Evolutionary conservation across 257 asterid species (phyloP), one percentile per base, ranked within the genome.

Genomic region (Ilex aquifolium): DNA sequence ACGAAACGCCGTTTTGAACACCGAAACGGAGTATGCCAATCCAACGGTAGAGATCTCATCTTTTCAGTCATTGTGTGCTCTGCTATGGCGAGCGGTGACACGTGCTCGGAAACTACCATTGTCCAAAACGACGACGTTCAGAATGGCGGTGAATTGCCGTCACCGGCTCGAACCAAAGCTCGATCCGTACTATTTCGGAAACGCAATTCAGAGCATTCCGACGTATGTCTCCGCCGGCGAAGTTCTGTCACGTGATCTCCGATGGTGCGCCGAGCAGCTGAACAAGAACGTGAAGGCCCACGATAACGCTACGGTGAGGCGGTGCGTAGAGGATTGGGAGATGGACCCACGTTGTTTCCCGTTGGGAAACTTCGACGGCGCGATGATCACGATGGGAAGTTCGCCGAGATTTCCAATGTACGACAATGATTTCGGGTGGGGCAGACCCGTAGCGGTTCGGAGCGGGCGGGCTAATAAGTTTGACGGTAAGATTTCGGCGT

Each of bases 381-480:
- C 80, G 6, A 70, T 74, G 83, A 55, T 78, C 17, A 67, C 83
- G 0, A 70, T 78, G 77, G 77, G 83, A 0, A 74, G 83, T 60
- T 78, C 80, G 3, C 80, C 83, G 2, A 74, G 80, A 29, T 78
- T 78, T 59, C 80, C 77, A 0, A 78, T 78, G 80, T 78, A 51
- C 48, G 80, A 78, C 6, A 78, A 78, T 49, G 80, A 78, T 71
- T 78, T 78, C 59, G 80, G 83, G 46, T 78, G 80, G 83, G 83
- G 83, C 46, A 57, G 77, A 16, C 83, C 83, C 36, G 36, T 78
- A 21, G 72, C 80, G 0, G 77, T 78, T 12, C 64, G 80, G 42
- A 74, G 75, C 61, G 80, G 80, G 2, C 30, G 51, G 52, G 80
- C 77, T 2, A 78, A 78, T 31, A 78, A 78, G 10, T 74, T 78